Evolutionary conservation across 2,329 filamentous ascomycete genomes (phyloP).

Genomic region (Blastomyces gilchristii): DNA sequence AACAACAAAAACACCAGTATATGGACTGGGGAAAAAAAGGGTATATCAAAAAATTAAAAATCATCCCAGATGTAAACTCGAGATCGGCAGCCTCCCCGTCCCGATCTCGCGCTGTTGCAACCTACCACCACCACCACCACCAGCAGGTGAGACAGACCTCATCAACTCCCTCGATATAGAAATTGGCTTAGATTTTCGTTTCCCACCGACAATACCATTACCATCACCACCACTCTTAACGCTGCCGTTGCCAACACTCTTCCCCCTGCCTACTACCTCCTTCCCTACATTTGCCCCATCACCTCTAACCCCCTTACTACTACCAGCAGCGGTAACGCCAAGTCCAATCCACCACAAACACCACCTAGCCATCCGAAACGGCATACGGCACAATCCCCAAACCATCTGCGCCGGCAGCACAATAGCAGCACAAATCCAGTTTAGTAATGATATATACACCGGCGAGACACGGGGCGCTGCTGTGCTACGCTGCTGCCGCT

Average conservation of each 20-base stretch:
- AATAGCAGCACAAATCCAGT: slow-evolving; percentile 28
- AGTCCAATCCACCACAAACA: neutral
- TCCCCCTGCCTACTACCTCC: neutral
- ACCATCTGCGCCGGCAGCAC: slow-evolving; percentile 29
- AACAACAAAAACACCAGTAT: neutral
- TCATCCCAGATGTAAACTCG: neutral
- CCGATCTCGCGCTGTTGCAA: neutral
- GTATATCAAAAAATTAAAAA: neutral
- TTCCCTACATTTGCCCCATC: neutral
- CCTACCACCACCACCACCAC: neutral
- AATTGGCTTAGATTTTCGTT: neutral
- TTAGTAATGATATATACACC: slow-evolving; percentile 20
- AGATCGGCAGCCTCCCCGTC: neutral
- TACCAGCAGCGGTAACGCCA: neutral
- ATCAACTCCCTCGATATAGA: neutral
- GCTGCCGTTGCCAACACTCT: neutral
- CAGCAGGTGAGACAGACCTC: neutral
- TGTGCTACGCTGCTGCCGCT: slow-evolving; percentile 17
- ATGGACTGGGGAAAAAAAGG: neutral
- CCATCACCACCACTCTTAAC: neutral
- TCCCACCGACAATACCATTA: neutral
- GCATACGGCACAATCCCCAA: neutral
- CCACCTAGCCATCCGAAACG: neutral
- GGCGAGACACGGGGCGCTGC: slow-evolving; percentile 19
- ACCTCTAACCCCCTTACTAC: neutral